phyloP scores from a whole-genome alignment of 2,329 filamentous ascomycete genomes.

The Aspergillus texensis region DNA sequence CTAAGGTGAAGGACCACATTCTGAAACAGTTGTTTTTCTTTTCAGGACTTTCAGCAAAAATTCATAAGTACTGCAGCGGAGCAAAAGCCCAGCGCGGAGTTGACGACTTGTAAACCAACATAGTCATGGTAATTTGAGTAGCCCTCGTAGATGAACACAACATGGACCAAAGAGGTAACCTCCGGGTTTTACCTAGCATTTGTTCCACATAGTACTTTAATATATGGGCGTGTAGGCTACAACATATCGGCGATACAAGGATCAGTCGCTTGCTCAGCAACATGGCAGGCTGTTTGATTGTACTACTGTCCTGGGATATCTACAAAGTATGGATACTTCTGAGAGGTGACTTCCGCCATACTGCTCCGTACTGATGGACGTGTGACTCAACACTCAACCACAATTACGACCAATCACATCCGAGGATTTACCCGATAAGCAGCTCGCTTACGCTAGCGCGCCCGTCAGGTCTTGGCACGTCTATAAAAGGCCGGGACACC shows the following conservation, averaged over 20 bases:
- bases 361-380: background rate
- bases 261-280: no score
- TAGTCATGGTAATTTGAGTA: background rate
- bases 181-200: background rate
- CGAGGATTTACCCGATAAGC: background rate
- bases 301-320: no score
- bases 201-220: background rate
- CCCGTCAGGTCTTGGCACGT: constrained; percentile 15
- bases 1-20: background rate
- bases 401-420: constrained; percentile 8
- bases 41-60: background rate
- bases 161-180: background rate
- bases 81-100: background rate
- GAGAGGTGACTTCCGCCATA: no score
- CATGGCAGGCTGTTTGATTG: background rate
- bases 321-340: no score
- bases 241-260: background rate
- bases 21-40: background rate
- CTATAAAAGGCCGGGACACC: constrained; percentile 24
- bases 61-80: background rate
- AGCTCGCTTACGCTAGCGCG: constrained; percentile 36
- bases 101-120: background rate
- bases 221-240: background rate
- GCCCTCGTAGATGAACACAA: background rate
- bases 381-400: background rate